Base-by-base conservation (phyloP, 139 green algal genomes). In the Ettlia oleoabundans region DNA sequence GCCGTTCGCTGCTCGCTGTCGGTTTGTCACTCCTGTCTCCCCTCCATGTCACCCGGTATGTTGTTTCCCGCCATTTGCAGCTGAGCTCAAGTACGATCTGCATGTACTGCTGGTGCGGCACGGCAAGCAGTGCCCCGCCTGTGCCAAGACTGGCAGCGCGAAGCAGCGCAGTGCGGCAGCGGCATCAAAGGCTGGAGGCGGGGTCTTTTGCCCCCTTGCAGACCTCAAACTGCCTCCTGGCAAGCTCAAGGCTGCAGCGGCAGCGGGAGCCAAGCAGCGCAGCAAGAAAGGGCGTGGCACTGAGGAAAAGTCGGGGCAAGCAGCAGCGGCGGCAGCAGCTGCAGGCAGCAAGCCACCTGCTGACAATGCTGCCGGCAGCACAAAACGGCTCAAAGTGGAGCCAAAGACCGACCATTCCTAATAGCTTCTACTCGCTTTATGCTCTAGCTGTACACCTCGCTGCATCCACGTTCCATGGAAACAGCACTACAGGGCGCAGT, bases 91-190 rank as follows among this genome's bases (percentile, higher is more conserved):
- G 83, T 91, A 90, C 70, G 86, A 92, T 35, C 70, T 96, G 58
- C 93, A 96, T 55, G 93, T 95, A 32, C 85, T 96, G 40, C 58
- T 96, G 72, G 93, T 96, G 66, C 71, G 89, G 42, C 93, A 96
- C 76, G 93, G 93, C 71, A 96, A 96, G 82, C 22, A 73, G 22
- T 94, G 90, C 72, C 43, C 82, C 7, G 35, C 35, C 24, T 86
- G 82, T 52, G 62, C 62, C 65, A 84, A 84, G 55, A 28, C 62
- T 0, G 62, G 78, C 62, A 84, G 69, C 38, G 64, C 62, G 52
- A 84, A 74, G 40, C 37, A 76, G 7, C 37, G 38, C 13, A 15
- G 47, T 1, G 71, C 71, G 32, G 47, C 32, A 4, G 26, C 0
- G 47, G 47, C 47, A 58, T 24, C 10, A 15, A 10, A 10, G 47